These are phyloP conservation scores for Colletotrichum acutatum DNA, from an alignment of 2,329 filamentous ascomycete genomes.

Conservation along the genomic window DNA sequence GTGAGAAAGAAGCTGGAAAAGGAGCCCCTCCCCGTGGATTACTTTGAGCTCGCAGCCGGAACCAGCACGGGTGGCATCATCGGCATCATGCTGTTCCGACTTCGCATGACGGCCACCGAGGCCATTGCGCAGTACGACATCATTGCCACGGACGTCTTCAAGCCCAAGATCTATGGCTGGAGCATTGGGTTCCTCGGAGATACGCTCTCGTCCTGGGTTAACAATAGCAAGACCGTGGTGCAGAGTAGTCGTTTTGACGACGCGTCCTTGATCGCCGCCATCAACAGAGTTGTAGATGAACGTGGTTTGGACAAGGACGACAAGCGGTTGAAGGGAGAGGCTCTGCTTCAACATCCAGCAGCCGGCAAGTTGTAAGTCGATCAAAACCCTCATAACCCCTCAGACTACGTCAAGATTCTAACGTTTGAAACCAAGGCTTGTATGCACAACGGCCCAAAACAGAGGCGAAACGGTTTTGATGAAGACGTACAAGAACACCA, in stretches of 20 bases:
- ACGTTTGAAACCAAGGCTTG: background rate
- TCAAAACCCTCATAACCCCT: background rate
- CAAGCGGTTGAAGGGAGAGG: background rate
- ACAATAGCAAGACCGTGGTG: background rate
- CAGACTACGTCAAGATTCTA: background rate
- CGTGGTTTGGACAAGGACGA: background rate
- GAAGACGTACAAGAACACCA: background rate
- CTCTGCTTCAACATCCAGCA: background rate
- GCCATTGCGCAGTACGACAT: background rate
- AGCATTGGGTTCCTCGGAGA: background rate
- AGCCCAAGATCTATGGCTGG: background rate
- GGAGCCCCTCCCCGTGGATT: constrained; percentile 37
- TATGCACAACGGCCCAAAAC: background rate
- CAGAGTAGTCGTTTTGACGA: background rate
- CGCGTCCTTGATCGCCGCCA: background rate
- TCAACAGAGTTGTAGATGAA: background rate
- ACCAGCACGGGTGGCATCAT: constrained; percentile 47
- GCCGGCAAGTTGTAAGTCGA: background rate
- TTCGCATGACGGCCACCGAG: background rate
- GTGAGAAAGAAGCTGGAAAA: background rate
- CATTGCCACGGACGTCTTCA: background rate
- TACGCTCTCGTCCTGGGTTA: background rate
- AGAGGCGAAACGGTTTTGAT: background rate
- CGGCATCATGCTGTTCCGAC: constrained; percentile 54
- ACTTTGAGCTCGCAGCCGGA: constrained; percentile 46